Conservation (phyloP, 371 early-diverging fungal genomes). For the Encephalitozoon romaleae region DNA sequence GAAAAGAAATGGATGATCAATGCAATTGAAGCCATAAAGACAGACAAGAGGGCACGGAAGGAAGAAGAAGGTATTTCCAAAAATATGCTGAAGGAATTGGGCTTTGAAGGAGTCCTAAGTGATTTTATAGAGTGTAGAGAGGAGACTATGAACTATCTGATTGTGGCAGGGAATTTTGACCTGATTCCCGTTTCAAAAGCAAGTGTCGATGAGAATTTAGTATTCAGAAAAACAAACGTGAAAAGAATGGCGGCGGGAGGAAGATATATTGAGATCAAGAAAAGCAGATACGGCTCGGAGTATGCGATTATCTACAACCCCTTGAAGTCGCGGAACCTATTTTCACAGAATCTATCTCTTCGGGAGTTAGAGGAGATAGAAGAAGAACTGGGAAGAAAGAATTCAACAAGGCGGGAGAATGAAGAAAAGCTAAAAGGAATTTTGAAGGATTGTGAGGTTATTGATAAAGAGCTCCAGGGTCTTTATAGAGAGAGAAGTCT, state of each 20-base stretch:
- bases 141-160: conserved; percentile 52
- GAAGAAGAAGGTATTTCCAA: neutral
- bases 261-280: conserved; percentile 56
- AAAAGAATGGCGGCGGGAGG: conserved; percentile 51
- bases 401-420: conserved; percentile 32
- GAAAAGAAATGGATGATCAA: conserved; percentile 54
- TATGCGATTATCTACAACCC: conserved; percentile 23
- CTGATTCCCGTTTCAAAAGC: conserved; percentile 54
- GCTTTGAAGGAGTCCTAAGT: conserved; percentile 52
- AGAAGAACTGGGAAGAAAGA: conserved; percentile 23
- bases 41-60: neutral
- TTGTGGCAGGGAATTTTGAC: conserved; percentile 48
- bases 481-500: neutral
- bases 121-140: conserved; percentile 56
- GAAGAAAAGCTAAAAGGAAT: conserved; percentile 24
- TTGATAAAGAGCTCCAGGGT: neutral
- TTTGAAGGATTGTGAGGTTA: neutral
- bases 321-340: conserved; percentile 39
- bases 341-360: conserved; percentile 14
- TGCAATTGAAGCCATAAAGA: conserved; percentile 42
- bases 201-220: conserved; percentile 39
- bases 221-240: conserved; percentile 49
- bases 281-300: conserved; percentile 56
- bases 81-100: conserved; percentile 14
- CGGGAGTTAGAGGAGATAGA: conserved; percentile 30